Percentiles rank a stretch among this genome's conserved stretches.
These are phyloP conservation scores for Diospyros lotus DNA, from an alignment of 148 eudicot genomes.

Conservation along the genomic window DNA sequence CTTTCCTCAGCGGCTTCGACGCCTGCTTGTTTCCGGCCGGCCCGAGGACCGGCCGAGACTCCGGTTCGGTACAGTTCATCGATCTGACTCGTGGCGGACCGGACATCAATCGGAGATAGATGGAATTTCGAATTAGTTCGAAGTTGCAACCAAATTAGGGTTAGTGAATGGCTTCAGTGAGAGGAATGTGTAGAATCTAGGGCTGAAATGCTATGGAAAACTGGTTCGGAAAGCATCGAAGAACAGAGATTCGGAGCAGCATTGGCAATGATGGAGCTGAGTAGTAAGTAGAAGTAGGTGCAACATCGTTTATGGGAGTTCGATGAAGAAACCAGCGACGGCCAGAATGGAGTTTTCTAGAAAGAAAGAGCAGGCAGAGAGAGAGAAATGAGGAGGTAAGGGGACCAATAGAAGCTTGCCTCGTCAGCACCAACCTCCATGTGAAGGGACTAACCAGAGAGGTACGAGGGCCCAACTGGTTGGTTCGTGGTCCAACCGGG, in stretches of 20 bases:
- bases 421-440: neutral
- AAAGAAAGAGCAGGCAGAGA: slow-evolving; percentile 9
- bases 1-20: slow-evolving; percentile 33
- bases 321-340: slow-evolving; percentile 11
- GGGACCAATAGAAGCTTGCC: neutral
- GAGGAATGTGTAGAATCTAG: neutral
- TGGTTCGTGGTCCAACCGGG: neutral
- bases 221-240: neutral
- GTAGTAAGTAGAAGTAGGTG: neutral
- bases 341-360: slow-evolving; percentile 11
- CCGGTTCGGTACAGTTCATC: slow-evolving; percentile 40
- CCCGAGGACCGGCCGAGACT: slow-evolving; percentile 52
- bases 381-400: neutral
- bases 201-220: neutral
- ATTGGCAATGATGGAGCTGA: slow-evolving; percentile 12
- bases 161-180: neutral
- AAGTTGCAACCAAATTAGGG: slow-evolving; percentile 7
- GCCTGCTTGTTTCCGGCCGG: slow-evolving; percentile 60
- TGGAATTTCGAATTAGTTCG: slow-evolving; percentile 16
- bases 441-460: neutral
- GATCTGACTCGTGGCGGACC: slow-evolving; percentile 50
- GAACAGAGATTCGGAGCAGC: slow-evolving; percentile 9
- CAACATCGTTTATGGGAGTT: neutral
- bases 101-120: slow-evolving; percentile 33
- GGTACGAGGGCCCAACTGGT: neutral